Evolutionary conservation across 2,329 filamentous ascomycete species (phyloP).

Genomic region (Pseudogymnoascus sp.): DNA sequence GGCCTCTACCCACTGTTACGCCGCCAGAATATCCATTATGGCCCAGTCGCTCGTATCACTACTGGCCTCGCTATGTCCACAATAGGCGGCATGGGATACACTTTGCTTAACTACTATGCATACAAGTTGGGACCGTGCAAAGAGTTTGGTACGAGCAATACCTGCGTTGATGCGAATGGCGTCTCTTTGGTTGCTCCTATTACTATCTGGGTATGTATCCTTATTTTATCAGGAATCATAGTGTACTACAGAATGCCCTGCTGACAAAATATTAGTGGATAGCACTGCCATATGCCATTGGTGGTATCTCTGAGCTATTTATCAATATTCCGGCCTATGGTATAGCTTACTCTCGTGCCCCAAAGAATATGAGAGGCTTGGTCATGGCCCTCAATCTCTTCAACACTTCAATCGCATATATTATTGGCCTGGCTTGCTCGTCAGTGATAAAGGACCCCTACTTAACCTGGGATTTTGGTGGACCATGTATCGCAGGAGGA

Average conservation of each 20-base stretch:
- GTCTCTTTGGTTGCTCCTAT: constrained; percentile 39
- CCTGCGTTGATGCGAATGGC: constrained; percentile 41
- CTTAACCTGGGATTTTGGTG: constrained; percentile 64
- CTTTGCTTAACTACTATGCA: constrained; percentile 52
- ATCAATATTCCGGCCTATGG: constrained; percentile 58
- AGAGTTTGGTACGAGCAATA: constrained; percentile 20
- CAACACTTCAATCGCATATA: constrained; percentile 62
- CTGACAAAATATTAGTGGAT: not conserved
- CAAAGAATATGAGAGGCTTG: constrained; percentile 71
- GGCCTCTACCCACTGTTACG: constrained; percentile 61
- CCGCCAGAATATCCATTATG: constrained; percentile 56
- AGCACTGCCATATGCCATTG: constrained; percentile 40
- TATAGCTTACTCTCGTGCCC: constrained; percentile 72
- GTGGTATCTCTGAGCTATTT: constrained; percentile 52
- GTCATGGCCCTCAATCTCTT: constrained; percentile 64
- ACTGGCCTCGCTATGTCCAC: constrained; percentile 60
- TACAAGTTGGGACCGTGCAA: constrained; percentile 58
- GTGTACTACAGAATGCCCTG: not conserved
- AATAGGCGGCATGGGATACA: constrained; percentile 53
- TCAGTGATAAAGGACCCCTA: constrained; percentile 56
- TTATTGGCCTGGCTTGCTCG: constrained; percentile 60
- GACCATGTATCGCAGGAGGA: constrained; percentile 55
- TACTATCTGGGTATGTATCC: constrained; percentile 50
- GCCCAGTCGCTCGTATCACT: constrained; percentile 67
- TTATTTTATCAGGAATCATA: not conserved